phyloP scores from a whole-genome alignment of 257 asterid species.

The Penstemon newberryi region DNA sequence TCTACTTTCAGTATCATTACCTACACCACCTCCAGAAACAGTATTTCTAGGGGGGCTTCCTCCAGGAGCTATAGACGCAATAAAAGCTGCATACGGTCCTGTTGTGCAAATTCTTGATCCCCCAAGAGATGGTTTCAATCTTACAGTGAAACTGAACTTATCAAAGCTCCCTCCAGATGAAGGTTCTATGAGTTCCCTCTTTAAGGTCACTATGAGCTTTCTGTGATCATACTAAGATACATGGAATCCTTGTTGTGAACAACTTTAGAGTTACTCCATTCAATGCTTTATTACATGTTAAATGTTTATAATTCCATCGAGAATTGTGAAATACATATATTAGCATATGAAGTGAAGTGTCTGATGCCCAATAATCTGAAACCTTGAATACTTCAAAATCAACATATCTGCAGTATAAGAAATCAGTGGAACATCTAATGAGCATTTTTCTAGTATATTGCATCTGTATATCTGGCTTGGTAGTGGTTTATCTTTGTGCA shows the following conservation, averaged over 20 bases:
- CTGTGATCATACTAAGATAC: constrained; percentile 36
- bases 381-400: background rate
- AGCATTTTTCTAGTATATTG: background rate
- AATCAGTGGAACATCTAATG: background rate
- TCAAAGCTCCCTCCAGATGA: constrained; percentile 94
- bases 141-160: constrained; percentile 85
- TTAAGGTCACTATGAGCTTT: constrained; percentile 60
- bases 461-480: background rate
- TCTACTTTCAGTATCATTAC: constrained; percentile 70
- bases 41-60: constrained; percentile 86
- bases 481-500: too few species aligned
- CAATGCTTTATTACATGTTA: background rate
- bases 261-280: constrained; percentile 8
- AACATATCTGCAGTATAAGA: constrained; percentile 9
- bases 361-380: constrained; percentile 1
- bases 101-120: constrained; percentile 96
- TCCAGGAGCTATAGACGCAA: constrained; percentile 89
- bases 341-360: constrained; percentile 13
- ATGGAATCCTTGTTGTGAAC: constrained; percentile 20
- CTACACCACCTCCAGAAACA: constrained; percentile 89
- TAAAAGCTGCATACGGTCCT: constrained; percentile 78
- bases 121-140: constrained; percentile 94
- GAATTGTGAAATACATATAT: constrained; percentile 4
- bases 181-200: constrained; percentile 80
- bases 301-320: background rate